Conservation (phyloP, 257 asterid species). For the Plantago major region DNA sequence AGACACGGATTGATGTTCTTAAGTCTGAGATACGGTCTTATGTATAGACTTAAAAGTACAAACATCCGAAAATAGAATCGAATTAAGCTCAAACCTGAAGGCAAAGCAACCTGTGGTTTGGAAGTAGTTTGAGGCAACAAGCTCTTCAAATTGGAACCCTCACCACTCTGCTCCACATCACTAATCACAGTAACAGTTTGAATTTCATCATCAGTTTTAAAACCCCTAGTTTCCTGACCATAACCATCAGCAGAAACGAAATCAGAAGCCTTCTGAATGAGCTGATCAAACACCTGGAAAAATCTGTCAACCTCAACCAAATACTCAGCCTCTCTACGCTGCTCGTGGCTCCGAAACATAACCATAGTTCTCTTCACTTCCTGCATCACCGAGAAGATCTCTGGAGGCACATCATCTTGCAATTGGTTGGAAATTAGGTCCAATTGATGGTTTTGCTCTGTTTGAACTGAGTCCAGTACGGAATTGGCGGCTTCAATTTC, state of each 20-base stretch:
- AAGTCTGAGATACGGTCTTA: no score
- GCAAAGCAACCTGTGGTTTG: conserved; percentile 16
- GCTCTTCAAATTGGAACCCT: conserved; percentile 19
- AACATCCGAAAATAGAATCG: not conserved
- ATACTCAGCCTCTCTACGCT: conserved; percentile 57
- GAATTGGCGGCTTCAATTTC: conserved; percentile 68
- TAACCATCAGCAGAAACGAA: conserved; percentile 42
- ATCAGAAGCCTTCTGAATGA: conserved; percentile 54
- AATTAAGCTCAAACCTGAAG: conserved; percentile 42
- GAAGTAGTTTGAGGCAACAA: conserved; percentile 23
- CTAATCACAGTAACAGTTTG: no score
- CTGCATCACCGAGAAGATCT: conserved; percentile 45
- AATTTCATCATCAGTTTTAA: conserved; percentile 6
- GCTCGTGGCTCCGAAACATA: conserved; percentile 42
- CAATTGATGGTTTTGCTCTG: conserved; percentile 37
- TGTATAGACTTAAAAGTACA: no score
- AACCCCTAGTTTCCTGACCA: conserved; percentile 26
- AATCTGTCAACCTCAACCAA: conserved; percentile 52
- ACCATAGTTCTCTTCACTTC: conserved; percentile 46
- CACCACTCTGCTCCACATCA: conserved; percentile 33
- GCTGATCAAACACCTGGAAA: conserved; percentile 49
- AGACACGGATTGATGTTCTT: no score
- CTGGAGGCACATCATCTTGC: conserved; percentile 43
- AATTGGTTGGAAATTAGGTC: conserved; percentile 46
- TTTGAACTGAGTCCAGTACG: conserved; percentile 41